phyloP scores from a whole-genome alignment of 352 stramenopile genomes.

The Pythium graminicola region DNA sequence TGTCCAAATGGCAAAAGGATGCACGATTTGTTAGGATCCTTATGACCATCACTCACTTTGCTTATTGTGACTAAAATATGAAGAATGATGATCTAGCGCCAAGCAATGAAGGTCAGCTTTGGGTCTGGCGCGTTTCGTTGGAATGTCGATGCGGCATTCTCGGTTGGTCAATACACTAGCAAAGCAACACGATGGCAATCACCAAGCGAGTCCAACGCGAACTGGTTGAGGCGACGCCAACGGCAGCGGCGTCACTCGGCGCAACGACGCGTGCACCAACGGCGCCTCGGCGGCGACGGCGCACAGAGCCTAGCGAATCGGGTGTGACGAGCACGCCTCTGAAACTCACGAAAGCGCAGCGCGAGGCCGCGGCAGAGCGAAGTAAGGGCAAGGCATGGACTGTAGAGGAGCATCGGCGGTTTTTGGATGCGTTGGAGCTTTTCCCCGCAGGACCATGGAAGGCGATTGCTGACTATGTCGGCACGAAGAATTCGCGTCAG shows the following conservation, averaged over 20 bases:
- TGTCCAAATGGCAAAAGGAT: too few relatives aligned
- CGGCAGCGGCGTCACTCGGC: background rate
- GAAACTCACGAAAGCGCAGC: constrained; percentile 20
- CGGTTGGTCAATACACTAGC: background rate
- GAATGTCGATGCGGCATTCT: background rate
- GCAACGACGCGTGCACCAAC: background rate
- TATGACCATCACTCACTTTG: constrained; percentile 5
- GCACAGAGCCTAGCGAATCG: too few relatives aligned
- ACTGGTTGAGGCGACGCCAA: constrained; percentile 12
- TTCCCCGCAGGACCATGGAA: constrained; percentile 35
- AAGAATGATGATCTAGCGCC: constrained; percentile 9
- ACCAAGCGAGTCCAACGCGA: constrained; percentile 25
- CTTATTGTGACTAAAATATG: background rate
- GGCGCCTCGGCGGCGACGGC: background rate
- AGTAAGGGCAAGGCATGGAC: constrained; percentile 31
- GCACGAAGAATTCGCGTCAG: constrained; percentile 27
- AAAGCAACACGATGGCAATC: constrained; percentile 18
- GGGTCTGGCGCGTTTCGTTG: background rate
- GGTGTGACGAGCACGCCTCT: background rate
- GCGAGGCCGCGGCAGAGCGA: constrained; percentile 14
- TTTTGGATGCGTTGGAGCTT: constrained; percentile 27
- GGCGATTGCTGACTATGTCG: constrained; percentile 26
- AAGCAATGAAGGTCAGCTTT: constrained; percentile 3
- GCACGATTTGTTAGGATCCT: too few relatives aligned
- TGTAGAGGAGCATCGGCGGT: constrained; percentile 26